These are phyloP conservation scores for Phytophthora kernoviae DNA, from an alignment of 352 stramenopile genomes.

Conservation along the genomic window DNA sequence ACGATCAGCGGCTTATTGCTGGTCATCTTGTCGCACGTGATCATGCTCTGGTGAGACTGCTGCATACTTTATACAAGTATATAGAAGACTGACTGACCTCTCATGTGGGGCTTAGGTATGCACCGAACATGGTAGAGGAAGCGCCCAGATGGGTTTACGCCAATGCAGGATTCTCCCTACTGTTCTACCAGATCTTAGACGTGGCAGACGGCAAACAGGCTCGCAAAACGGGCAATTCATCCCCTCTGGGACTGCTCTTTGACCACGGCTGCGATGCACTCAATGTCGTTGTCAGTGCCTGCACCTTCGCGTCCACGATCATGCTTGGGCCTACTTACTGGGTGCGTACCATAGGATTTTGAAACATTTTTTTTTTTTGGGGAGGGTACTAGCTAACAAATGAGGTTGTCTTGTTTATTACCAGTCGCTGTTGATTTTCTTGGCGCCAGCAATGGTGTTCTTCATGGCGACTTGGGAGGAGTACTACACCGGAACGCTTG, in stretches of 20 bases:
- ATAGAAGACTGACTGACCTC: constrained; percentile 41
- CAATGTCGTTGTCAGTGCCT: constrained; percentile 84
- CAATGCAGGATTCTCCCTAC: constrained; percentile 60
- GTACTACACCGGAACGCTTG: constrained; percentile 96
- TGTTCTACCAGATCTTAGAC: constrained; percentile 86
- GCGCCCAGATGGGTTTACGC: constrained; percentile 79
- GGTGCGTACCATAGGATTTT: constrained; percentile 46
- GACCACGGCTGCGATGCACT: constrained; percentile 88
- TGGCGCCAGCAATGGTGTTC: constrained; percentile 90
- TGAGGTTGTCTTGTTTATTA: constrained; percentile 11
- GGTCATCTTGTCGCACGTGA: constrained; percentile 72
- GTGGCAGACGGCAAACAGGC: constrained; percentile 89
- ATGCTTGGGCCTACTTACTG: constrained; percentile 84
- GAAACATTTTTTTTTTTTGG: constrained; percentile 21
- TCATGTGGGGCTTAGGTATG: constrained; percentile 39
- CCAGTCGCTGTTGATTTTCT: constrained; percentile 77
- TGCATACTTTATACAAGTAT: not conserved
- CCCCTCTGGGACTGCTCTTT: constrained; percentile 82
- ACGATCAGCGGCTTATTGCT: constrained; percentile 78
- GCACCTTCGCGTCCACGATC: constrained; percentile 85
- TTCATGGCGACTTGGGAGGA: constrained; percentile 99
- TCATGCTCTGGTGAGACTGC: constrained; percentile 67
- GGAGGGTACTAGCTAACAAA: constrained; percentile 11
- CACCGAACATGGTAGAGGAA: constrained; percentile 85
- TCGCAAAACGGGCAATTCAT: constrained; percentile 87